These are phyloP conservation scores for Kodamaea kaohsiungensis DNA, from an alignment of 805 yeast species.

Conservation along the genomic window DNA sequence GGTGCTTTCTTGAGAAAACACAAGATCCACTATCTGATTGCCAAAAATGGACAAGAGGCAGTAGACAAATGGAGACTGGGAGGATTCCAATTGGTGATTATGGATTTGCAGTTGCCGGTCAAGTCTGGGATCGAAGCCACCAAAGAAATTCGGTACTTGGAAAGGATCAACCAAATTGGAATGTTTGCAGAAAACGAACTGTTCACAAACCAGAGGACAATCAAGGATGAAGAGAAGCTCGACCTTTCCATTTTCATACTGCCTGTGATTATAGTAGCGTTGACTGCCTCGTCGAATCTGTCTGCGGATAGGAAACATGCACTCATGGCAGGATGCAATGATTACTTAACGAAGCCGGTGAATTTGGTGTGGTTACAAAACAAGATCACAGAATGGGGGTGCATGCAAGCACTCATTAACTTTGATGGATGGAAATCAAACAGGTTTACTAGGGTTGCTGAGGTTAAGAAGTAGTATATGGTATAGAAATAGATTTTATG, in stretches of 20 bases:
- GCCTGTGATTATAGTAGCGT: conserved; percentile 97
- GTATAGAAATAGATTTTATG: conserved; percentile 7
- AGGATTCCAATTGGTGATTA: conserved; percentile 89
- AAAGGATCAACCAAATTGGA: conserved; percentile 78
- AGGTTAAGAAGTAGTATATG: conserved; percentile 7
- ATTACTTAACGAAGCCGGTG: conserved; percentile 93
- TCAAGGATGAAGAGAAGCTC: conserved; percentile 51
- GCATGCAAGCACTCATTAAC: conserved; percentile 97
- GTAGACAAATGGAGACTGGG: conserved; percentile 93
- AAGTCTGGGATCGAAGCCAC: conserved; percentile 96
- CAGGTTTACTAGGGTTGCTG: conserved; percentile 7
- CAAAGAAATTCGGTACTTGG: conserved; percentile 83
- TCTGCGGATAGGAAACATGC: conserved; percentile 87
- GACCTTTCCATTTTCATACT: conserved; percentile 71
- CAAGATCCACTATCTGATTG: conserved; percentile 79
- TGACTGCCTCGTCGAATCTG: conserved; percentile 85
- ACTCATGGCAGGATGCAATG: conserved; percentile 95
- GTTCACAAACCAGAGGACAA: conserved; percentile 21
- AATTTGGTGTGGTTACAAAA: conserved; percentile 91
- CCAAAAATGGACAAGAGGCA: conserved; percentile 94
- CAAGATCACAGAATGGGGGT: conserved; percentile 97
- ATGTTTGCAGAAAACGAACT: conserved; percentile 49
- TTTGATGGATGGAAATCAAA: conserved; percentile 82
- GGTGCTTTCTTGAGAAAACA: conserved; percentile 86
- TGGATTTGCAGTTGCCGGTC: conserved; percentile 97